Conservation (phyloP, 495 filamentous ascomycete genomes). For the Aspergillus bridgeri region DNA sequence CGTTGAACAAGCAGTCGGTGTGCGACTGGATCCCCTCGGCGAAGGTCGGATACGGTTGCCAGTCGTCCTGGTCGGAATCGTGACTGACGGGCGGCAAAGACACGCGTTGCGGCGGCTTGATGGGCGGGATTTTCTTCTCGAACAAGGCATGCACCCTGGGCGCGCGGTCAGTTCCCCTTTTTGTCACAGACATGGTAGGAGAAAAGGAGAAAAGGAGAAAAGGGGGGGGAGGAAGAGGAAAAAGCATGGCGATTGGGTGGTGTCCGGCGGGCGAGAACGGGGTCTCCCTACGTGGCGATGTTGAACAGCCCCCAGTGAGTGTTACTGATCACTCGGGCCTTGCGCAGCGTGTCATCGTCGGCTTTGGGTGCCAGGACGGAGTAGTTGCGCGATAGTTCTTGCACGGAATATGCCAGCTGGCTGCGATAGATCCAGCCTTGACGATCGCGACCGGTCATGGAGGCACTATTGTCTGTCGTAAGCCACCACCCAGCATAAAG, state of each 20-base stretch:
- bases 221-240: too few species aligned
- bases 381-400: constrained; percentile 19
- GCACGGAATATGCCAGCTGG: constrained; percentile 22
- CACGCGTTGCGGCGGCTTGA: constrained; percentile 14
- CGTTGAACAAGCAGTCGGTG: constrained; percentile 24
- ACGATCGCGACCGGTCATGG: constrained; percentile 31
- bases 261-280: neutral
- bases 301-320: constrained; percentile 36
- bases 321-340: constrained; percentile 18
- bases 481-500: neutral
- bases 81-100: constrained; percentile 6
- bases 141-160: constrained; percentile 23
- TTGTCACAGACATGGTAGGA: neutral
- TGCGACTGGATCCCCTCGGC: constrained; percentile 20
- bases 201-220: too few species aligned
- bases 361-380: constrained; percentile 8
- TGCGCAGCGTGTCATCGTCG: constrained; percentile 14
- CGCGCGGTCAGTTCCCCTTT: constrained; percentile 9
- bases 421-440: constrained; percentile 28
- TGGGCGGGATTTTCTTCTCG: constrained; percentile 20
- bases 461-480: constrained; percentile 21
- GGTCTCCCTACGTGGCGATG: constrained; percentile 26
- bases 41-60: constrained; percentile 28
- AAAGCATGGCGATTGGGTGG: neutral
- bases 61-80: constrained; percentile 21